Evolutionary conservation across 345 rosid species (phyloP).

Genomic region (Populus simonii): DNA sequence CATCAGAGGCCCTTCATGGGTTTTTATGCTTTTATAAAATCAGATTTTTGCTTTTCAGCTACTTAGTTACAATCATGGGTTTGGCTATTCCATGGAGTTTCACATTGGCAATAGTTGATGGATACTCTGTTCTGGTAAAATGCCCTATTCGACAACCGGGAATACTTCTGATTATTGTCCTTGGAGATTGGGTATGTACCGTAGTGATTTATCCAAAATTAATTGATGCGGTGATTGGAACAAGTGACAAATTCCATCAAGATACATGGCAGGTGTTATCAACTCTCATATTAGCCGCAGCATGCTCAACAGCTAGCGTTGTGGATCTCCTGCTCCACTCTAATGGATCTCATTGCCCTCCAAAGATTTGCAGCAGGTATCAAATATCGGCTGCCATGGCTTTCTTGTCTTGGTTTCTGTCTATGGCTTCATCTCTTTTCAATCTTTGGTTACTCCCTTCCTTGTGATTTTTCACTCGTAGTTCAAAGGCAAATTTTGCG

Average conservation of each 20-base stretch:
- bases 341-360: constrained; percentile 38
- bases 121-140: constrained; percentile 61
- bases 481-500: not conserved
- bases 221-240: not conserved
- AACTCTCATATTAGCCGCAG: constrained; percentile 72
- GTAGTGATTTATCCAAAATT: not conserved
- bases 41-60: constrained; percentile 40
- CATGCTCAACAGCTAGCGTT: constrained; percentile 75
- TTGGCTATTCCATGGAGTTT: constrained; percentile 86
- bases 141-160: constrained; percentile 60
- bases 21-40: not conserved
- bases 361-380: constrained; percentile 62
- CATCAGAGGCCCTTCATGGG: not conserved
- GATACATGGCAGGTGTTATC: constrained; percentile 53
- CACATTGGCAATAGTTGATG: constrained; percentile 76
- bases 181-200: constrained; percentile 76
- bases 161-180: constrained; percentile 50
- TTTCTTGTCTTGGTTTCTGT: constrained; percentile 75
- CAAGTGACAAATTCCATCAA: constrained; percentile 1
- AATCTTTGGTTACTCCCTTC: constrained; percentile 83
- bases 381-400: constrained; percentile 86
- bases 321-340: constrained; percentile 58
- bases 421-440: constrained; percentile 73
- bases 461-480: constrained; percentile 33
- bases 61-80: constrained; percentile 81